These are phyloP conservation scores for Inga oerstediana DNA, from an alignment of 306 rosid genomes.

Conservation along the genomic window DNA sequence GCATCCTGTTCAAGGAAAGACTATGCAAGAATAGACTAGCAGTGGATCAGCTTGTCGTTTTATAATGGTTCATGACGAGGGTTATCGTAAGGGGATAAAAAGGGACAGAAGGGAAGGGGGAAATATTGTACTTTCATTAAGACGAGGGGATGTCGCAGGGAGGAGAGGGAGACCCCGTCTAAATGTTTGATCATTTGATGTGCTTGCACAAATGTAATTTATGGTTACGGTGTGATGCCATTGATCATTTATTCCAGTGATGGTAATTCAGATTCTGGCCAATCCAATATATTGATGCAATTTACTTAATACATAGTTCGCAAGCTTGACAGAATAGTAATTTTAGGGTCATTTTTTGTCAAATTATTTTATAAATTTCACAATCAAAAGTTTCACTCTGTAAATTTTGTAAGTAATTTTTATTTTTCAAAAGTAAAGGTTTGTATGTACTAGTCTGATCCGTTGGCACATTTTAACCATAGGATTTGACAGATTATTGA, in stretches of 20 bases:
- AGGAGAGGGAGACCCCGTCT: slow-evolving; percentile 35
- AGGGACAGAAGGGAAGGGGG: slow-evolving; percentile 9
- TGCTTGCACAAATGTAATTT: slow-evolving; percentile 69
- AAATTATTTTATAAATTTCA: not conserved
- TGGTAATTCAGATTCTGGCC: slow-evolving; percentile 36
- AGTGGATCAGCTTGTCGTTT: slow-evolving; percentile 36
- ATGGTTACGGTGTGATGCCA: slow-evolving; percentile 56
- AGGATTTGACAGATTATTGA: not conserved
- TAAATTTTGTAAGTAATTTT: not conserved
- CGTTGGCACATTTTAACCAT: not conserved
- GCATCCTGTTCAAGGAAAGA: slow-evolving; percentile 83
- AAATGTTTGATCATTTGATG: slow-evolving; percentile 60
- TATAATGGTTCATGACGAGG: slow-evolving; percentile 41
- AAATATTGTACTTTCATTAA: slow-evolving; percentile 50
- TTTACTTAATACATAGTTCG: not conserved
- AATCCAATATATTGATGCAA: slow-evolving; percentile 1
- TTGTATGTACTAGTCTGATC: not conserved
- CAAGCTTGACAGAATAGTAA: not conserved
- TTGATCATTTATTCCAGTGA: slow-evolving; percentile 48
- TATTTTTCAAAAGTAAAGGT: not conserved
- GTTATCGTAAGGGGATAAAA: slow-evolving; percentile 30
- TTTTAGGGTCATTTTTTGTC: not conserved
- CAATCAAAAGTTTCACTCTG: not conserved
- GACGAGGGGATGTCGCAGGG: slow-evolving; percentile 40
- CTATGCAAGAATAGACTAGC: slow-evolving; percentile 77